Conservation (phyloP, 163 green algal species). For the Scenedesmus sp. region DNA sequence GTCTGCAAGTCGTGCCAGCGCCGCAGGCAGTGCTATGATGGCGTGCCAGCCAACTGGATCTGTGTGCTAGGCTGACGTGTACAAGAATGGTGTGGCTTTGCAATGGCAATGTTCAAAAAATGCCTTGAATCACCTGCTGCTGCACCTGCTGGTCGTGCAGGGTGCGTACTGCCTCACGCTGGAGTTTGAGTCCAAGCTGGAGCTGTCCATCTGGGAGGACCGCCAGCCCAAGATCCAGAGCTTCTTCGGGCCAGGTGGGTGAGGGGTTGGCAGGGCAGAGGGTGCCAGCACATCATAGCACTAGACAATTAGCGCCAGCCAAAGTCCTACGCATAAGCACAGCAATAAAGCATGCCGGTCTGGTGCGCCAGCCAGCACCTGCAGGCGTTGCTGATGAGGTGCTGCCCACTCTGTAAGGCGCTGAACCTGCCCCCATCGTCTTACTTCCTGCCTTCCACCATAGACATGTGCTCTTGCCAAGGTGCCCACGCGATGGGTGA, state of each 20-base stretch:
- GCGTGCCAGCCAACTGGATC: background rate
- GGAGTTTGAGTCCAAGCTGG: conserved; percentile 86
- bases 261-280: background rate
- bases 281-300: background rate
- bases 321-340: too few species aligned
- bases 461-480: too few species aligned
- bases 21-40: background rate
- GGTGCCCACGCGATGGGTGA: too few species aligned
- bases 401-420: too few species aligned
- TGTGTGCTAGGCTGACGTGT: background rate
- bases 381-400: too few species aligned
- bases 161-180: conserved; percentile 92
- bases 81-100: too few species aligned
- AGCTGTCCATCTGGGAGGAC: conserved; percentile 77
- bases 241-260: conserved; percentile 95
- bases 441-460: too few species aligned
- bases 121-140: background rate
- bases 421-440: too few species aligned
- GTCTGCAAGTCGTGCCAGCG: background rate
- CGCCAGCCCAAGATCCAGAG: conserved; percentile 88
- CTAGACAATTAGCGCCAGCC: too few species aligned
- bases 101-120: too few species aligned
- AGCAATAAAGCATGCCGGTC: too few species aligned
- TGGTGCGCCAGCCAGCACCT: too few species aligned
- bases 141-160: conserved; percentile 47